Base-by-base conservation (phyloP, 805 yeast species). In the Maudiozyma serrabonitensis region DNA sequence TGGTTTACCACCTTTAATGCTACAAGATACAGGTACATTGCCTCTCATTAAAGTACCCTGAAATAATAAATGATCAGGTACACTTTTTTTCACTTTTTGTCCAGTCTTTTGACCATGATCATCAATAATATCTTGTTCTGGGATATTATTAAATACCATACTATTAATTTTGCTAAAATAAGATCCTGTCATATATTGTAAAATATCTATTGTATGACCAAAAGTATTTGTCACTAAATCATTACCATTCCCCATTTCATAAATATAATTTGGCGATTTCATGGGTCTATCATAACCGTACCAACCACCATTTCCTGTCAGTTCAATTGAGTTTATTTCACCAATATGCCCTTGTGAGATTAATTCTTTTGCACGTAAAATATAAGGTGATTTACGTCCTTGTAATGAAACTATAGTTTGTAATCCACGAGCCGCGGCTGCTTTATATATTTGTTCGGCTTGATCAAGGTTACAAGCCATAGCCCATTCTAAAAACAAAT, bases 1-100 rank as follows among this genome's bases (percentile, higher is more conserved):
- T 11, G 67, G 67, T 39, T 58, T 63, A 6, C 66, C 67, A 40
- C 67, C 66, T 51, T 63, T 61, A 32, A 63, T 57, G 46, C 61
- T 56, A 47, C 64, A 61, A 1, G 63, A 59, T 3, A 63, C 62
- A 2, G 67, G 67, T 1, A 61, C 60, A 45, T 62, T 62, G 4
- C 64, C 66, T 21, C 51, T 55, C 28, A 52, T 40, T 25, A 62
- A 47, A 11, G 60, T 52, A 11, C 66, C 67, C 46, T 63, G 67
- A 43, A 63, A 62, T 40, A 63, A 46, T 32, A 63, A 50, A 49
- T 63, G 66, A 48, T 62, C 67, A 1, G 66, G 67, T 1, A 59
- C 65, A 15, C 58, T 52, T 43, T 63, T 62, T 31, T 55, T 40
- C 8, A 50, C 58, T n/a, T 48, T 48, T 44, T 55, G 51, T 9